Evolutionary conservation across 164 flowering plant genomes (phyloP), one percentile per base, ranked within the genome.

Genomic region (Annona cherimola): DNA sequence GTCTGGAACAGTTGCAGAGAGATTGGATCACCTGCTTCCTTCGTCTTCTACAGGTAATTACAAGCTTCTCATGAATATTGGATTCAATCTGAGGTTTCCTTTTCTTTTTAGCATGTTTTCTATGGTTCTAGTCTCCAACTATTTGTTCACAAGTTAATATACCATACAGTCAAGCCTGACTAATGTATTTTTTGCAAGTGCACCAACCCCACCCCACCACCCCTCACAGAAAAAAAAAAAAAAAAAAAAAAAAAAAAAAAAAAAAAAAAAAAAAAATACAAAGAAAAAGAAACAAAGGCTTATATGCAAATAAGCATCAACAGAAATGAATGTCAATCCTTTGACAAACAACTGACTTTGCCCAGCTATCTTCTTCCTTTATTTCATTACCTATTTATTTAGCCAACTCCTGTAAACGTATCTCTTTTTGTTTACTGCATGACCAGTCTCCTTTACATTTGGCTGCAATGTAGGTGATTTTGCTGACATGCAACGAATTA

Each of bases 1-100:
- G 54, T 93, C 99, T 74, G 99, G 98, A 71, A 95, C 93, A 45
- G 79, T 82, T 73, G 78, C 85, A 63, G 85, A 85, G 39, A 86
- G 97, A 82, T 83, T 95, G 68, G 97, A 95, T 80, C 90, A 91
- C 81, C 80, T 95, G 69, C 96, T 91, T 65, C 98, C 98, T 44
- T 95, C 98, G 61, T 76, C 76, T 79, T 75, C 71, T 40, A 71
- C 81, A 74, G 89, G 93, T 92, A 69, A 75, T 61, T 65, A 39
- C n/a, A 20, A 4, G 68, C 39, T 8, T 59, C 63, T 63, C 61
- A 66, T 66, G 44, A 5, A 16, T 43, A 1, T 39, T 20, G 2
- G 4, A n/a, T n/a, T n/a, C n/a, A n/a, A n/a, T n/a, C n/a, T n/a
- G n/a, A n/a, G n/a, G n/a, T n/a, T n/a, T n/a, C n/a, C n/a, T n/a